Evolutionary conservation across 2,329 filamentous ascomycete species (phyloP).

Genomic region (Paecilomyces niveus): DNA sequence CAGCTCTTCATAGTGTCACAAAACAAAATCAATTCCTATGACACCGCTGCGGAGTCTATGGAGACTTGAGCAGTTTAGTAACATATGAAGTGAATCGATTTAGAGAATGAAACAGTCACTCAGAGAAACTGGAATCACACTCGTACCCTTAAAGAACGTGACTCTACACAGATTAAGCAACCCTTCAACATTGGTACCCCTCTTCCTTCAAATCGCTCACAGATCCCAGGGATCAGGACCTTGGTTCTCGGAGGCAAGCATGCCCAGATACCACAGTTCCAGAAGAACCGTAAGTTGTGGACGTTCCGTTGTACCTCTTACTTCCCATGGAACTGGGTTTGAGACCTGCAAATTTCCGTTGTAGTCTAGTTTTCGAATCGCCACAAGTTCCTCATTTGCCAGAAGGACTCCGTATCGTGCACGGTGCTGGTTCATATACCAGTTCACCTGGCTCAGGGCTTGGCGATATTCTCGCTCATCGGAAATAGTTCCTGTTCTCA

Average conservation of each 20-base stretch:
- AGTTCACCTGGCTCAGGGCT: conserved; percentile 9
- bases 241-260: conserved; percentile 10
- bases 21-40: too few species aligned
- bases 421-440: conserved; percentile 10
- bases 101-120: too few species aligned
- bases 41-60: too few species aligned
- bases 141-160: too few species aligned
- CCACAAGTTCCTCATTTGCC: conserved; percentile 12
- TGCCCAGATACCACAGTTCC: conserved; percentile 16
- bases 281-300: conserved; percentile 9
- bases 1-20: too few species aligned
- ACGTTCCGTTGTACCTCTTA: conserved; percentile 3
- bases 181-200: too few species aligned
- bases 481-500: background rate
- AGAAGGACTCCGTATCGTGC: conserved; percentile 8
- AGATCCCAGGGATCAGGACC: background rate
- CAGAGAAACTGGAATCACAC: too few species aligned
- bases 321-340: background rate
- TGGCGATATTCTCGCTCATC: conserved; percentile 3
- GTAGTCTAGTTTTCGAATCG: conserved; percentile 8
- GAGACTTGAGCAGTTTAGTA: too few species aligned
- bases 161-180: too few species aligned
- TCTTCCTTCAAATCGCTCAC: too few species aligned
- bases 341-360: conserved; percentile 11
- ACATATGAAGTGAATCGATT: too few species aligned